Evolutionary conservation across 768 basidiomycete genomes (phyloP), one percentile per base, ranked within the genome.

Genomic region (Boletus patriciae): DNA sequence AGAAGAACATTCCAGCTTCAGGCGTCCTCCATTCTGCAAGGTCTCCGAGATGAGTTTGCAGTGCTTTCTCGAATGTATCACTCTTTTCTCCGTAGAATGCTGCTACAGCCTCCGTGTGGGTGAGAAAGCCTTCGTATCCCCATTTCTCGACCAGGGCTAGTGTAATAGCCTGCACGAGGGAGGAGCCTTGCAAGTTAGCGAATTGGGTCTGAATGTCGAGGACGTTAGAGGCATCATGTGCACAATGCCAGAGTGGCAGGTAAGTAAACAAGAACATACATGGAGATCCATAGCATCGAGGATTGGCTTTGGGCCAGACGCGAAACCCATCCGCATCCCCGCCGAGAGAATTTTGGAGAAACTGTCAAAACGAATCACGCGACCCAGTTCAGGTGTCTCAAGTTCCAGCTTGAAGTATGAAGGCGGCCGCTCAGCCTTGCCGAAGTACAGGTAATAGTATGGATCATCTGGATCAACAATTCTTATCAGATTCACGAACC

Each of bases 1-100:
- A 95, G 70, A 92, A 85, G 78, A 96, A 95, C 90, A 95, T 90
- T 60, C 91, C 90, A 23, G 89, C 84, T 63, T 86, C 84, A 10
- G 90, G 91, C 0, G 77, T 71, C 52, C 68, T 74, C 87, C 87
- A 89, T 70, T 87, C 83, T 18, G 85, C 92, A 33, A 95, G 76
- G 3, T 85, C 92, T 47, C 77, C 74, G n/a, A 97, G 81, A 70
- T 96, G 83, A 66, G 81, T 83, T 65, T 81, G 77, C 78, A 94
- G 84, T 47, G 88, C 86, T 2, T 68, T 70, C 70, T 92, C 88
- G 69, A 97, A 96, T 21, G 85, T 76, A 63, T 92, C 86, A 54
- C 92, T 78, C 73, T 87, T 90, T 61, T 71, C 71, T 61, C 79
- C 79, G 73, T 93, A 92, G 71, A 92, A 92, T 18, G 74, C 73